Evolutionary conservation across 106 monocot species (phyloP), one percentile per base, ranked within the genome.

Genomic region (Dactylorhiza incarnata): DNA sequence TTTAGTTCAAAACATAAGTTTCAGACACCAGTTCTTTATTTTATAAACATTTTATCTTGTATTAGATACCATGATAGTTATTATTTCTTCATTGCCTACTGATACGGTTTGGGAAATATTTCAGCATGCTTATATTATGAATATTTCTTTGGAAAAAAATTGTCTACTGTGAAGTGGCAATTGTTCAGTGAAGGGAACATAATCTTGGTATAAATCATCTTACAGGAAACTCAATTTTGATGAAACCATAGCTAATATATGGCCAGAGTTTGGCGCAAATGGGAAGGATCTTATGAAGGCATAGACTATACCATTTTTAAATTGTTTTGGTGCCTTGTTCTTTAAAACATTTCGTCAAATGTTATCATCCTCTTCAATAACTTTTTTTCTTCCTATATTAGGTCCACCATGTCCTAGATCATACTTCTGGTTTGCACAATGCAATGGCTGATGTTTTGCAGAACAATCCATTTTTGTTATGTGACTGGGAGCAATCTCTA

Each of bases 341-440:
- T 17, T 29, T 51, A 20, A 73, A 73, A 25, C 23, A 29, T 68
- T 51, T 73, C 37, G 37, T 6, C 16, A 10, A 55, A 55, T 50
- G 68, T 9, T 73, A 7, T 24, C 22, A 20, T 46, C 17, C 25
- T 62, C 52, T 5, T 81, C n/a, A 77, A 52, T 23, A 5, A 20
- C 2, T 52, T 73, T 73, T 48, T 78, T 59, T 4, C 67, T 19
- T 76, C 75, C 6, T 58, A 67, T 59, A 74, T 23, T 63, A 95
- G 95, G 97, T 99, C 48, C 85, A 92, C 68, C 99, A 99, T 88
- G 80, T 94, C 76, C 99, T 99, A 53, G 94, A 89, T 82, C 99
- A 99, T 77, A 89, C 94, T 50, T 89, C 99, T 14, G 99, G 99
- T 49, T 74, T 99, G 78, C 89, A 91, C 53, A 94, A 91, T 86